Evolutionary conservation across 106 monocot species (phyloP), one percentile per base, ranked within the genome.

Genomic region (Dendrobium chrysotoxum): DNA sequence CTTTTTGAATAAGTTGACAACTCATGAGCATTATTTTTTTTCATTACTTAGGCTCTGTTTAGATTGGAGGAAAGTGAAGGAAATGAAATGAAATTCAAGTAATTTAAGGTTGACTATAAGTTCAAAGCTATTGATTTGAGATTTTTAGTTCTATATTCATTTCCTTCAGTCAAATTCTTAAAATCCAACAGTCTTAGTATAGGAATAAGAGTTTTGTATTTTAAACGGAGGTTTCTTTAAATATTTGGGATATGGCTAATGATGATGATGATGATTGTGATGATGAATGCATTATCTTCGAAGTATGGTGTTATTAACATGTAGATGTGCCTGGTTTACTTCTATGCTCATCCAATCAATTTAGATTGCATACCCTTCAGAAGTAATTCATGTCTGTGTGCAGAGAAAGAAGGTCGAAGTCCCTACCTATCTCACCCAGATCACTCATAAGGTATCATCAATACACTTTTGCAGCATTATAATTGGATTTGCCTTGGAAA

Each of bases 391-490:
- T 20, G 55, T 66, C 10, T 46, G 44, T 83, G 47, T 80, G 16
- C 83, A 92, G 92, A 92, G 90, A 9, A 92, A 84, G 57, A 95
- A 86, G 85, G 90, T 90, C 45, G 90, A 92, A 74, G 92, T 95
- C 26, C 92, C 92, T 17, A 93, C 93, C 50, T 93, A 93, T 83
- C 90, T 96, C 50, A 91, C 92, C 53, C 96, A 90, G 81, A 91
- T 93, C 15, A 93, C 96, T 28, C 93, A 93, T 76, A 93, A 96
- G 96, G 96, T 96, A 83, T 53, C 44, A 16, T 39, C 21, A 38
- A 15, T 26, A 5, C 26, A 79, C 38, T 26, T 5, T 25, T 40
- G 12, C 31, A 74, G 26, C 50, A 81, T 75, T 12, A 35, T 8
- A 40, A 6, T 44, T n/a, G 5, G 45, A 41, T 53, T 55, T 71